phyloP scores from a whole-genome alignment of 352 stramenopile species.

The Globisporangium paddicum region DNA sequence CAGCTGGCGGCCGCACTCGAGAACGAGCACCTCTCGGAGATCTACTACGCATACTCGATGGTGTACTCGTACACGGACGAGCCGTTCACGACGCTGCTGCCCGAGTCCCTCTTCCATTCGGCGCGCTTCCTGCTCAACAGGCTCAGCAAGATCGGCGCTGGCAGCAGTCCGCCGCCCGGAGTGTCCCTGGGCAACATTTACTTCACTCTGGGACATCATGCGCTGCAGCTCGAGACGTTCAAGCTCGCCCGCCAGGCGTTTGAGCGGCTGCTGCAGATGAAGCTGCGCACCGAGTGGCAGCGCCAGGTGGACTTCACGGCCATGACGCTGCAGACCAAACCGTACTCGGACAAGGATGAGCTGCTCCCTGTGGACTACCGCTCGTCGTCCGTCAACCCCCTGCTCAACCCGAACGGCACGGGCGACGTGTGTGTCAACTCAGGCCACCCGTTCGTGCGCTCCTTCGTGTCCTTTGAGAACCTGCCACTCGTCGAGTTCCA shows the following conservation, averaged over 20 bases:
- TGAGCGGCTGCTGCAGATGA: constrained; percentile 90
- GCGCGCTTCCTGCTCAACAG: constrained; percentile 92
- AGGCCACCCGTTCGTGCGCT: constrained; percentile 93
- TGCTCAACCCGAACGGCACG: constrained; percentile 86
- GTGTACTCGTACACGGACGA: constrained; percentile 93
- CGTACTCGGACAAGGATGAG: constrained; percentile 91
- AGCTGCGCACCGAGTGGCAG: constrained; percentile 83
- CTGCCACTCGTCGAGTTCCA: constrained; percentile 95
- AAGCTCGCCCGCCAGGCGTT: constrained; percentile 92
- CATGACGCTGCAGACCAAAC: constrained; percentile 91
- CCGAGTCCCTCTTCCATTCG: constrained; percentile 91
- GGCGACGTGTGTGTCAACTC: constrained; percentile 92
- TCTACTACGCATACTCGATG: constrained; percentile 93
- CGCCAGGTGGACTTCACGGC: constrained; percentile 88
- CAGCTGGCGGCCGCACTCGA: constrained; percentile 37
- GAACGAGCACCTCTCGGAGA: constrained; percentile 76
- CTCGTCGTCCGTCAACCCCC: constrained; percentile 90
- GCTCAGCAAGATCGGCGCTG: constrained; percentile 29
- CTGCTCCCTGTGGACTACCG: constrained; percentile 94
- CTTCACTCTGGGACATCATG: constrained; percentile 93
- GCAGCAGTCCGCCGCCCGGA: constrained; percentile 52
- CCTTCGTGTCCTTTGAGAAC: constrained; percentile 94
- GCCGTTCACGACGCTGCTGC: constrained; percentile 90
- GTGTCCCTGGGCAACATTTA: constrained; percentile 91
- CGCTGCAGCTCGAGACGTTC: constrained; percentile 88